Evolutionary conservation across 179 eudicot species (phyloP).

Genomic region (Patellifolia procumbens): DNA sequence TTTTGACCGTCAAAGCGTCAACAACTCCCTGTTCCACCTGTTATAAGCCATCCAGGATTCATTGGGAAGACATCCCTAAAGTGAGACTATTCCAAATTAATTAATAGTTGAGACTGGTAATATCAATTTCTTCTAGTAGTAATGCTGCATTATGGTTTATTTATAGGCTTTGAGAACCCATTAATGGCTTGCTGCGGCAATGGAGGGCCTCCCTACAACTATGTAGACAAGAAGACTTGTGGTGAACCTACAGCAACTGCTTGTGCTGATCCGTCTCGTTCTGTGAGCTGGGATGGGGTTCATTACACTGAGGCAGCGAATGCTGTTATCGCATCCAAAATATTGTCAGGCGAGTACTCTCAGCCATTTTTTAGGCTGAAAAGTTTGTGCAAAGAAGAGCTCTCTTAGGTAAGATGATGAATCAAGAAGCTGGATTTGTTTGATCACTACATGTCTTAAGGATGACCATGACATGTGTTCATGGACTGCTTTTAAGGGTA

Average conservation of each 20-base stretch:
- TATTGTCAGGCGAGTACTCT: conserved; percentile 66
- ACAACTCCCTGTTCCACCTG: too few species aligned
- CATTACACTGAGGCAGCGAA: conserved; percentile 95
- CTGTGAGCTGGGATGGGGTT: conserved; percentile 88
- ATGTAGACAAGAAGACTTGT: conserved; percentile 53
- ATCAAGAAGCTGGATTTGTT: background rate
- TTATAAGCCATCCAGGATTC: too few species aligned
- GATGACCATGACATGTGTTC: background rate
- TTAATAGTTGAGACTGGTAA: too few species aligned
- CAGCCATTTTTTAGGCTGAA: conserved; percentile 28
- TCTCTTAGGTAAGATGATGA: background rate
- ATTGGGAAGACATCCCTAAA: too few species aligned
- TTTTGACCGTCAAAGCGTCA: too few species aligned
- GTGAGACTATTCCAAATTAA: too few species aligned
- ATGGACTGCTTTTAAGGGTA: background rate
- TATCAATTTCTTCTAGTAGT: background rate
- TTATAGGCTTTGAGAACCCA: conserved; percentile 79
- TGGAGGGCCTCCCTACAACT: conserved; percentile 86
- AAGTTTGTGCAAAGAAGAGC: conserved; percentile 19
- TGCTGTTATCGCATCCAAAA: conserved; percentile 61
- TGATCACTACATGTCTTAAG: background rate
- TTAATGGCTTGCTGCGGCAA: conserved; percentile 78
- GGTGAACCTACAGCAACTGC: conserved; percentile 69
- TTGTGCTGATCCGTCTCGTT: conserved; percentile 58
- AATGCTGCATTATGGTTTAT: background rate